Percentiles rank a stretch among this genome's conserved stretches.
Conservation (phyloP, 768 basidiomycete species). For the Wakefieldia striispora region DNA sequence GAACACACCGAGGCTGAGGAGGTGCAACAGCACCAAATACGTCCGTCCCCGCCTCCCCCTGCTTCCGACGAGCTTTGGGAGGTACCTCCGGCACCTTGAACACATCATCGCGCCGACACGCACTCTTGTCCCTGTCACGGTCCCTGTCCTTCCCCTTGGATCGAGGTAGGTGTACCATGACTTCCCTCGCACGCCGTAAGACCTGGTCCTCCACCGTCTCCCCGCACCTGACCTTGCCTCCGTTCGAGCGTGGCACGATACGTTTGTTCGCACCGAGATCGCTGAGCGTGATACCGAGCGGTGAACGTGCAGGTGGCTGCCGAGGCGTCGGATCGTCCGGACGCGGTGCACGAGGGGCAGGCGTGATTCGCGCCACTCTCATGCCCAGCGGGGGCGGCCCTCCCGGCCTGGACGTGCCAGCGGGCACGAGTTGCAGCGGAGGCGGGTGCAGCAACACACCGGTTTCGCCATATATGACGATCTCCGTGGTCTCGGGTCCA, state of each 20-base stretch:
- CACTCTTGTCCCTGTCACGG: constrained; percentile 1
- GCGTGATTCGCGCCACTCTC: constrained; percentile 56
- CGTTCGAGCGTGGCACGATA: constrained; percentile 15
- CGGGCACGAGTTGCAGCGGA: constrained; percentile 6
- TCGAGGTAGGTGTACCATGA: constrained; percentile 39
- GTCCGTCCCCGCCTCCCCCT: constrained; percentile 23
- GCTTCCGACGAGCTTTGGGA: constrained; percentile 19
- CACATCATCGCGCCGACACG: neutral
- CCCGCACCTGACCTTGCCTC: constrained; percentile 17
- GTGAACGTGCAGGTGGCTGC: constrained; percentile 47
- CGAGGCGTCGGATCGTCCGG: constrained; percentile 83
- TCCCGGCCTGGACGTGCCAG: constrained; percentile 19
- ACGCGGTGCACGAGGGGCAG: constrained; percentile 46
- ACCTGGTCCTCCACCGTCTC: constrained; percentile 28
- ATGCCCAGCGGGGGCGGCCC: constrained; percentile 33
- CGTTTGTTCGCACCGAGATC: constrained; percentile 22
- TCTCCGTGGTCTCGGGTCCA: constrained; percentile 67
- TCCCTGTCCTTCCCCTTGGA: constrained; percentile 14
- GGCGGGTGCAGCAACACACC: constrained; percentile 11
- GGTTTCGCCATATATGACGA: constrained; percentile 52
- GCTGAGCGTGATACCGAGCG: constrained; percentile 3
- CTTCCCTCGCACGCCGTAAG: constrained; percentile 34
- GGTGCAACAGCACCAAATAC: constrained; percentile 29
- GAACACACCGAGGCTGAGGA: neutral
- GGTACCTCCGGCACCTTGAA: constrained; percentile 55